Base-by-base conservation (phyloP, 306 rosid species). In the Hylodesmum podocarpum region DNA sequence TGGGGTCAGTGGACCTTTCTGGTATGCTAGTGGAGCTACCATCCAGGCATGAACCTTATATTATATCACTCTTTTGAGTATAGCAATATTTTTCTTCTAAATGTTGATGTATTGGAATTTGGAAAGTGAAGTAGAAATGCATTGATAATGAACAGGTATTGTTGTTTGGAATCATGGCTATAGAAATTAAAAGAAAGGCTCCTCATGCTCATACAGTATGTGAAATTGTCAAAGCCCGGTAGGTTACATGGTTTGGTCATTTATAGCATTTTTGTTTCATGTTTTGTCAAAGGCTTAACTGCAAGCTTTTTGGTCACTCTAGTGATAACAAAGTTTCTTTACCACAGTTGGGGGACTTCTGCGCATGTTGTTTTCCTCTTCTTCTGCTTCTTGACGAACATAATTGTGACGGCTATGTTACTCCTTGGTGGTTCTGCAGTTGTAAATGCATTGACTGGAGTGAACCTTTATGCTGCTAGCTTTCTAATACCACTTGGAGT, bases 1-100 rank as follows among this genome's bases (percentile, higher is more conserved):
- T 81, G 98, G 98, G 3, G 74, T 94, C 15, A 94, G 97, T 29
- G 98, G 97, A 10, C 98, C 98, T 78, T 94, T 94, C 81, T 94
- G 98, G 98, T 94, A 94, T 84, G 98, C 98, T 19, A 91, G 98
- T 63, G 98, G 98, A 39, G 98, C 98, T 36, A 87, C 98, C 27
- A 90, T 94, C 40, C 98, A 94, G 92, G 98, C 78, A 91, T 36
- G 88, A 63, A 69, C 3, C 46, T 61, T 82, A 31, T 66, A 61
- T 31, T 9, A 28, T 73, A 31, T 54, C 12, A 41, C 33, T 16
- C 33, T 58, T 18, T 6, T 47, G 9, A 53, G 37, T n/a, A 40
- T 15, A 46, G 6, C 44, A 6, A 18, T 43, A 10, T 70, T 43
- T 75, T 61, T 33, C 36, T 59, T 39, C 16, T 16, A 59, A 14